A percentile compares a stretch with the other conserved stretches of the same genome.
Conservation (phyloP, 169 alveolate genomes). For the Prorocentrum cordatum region DNA sequence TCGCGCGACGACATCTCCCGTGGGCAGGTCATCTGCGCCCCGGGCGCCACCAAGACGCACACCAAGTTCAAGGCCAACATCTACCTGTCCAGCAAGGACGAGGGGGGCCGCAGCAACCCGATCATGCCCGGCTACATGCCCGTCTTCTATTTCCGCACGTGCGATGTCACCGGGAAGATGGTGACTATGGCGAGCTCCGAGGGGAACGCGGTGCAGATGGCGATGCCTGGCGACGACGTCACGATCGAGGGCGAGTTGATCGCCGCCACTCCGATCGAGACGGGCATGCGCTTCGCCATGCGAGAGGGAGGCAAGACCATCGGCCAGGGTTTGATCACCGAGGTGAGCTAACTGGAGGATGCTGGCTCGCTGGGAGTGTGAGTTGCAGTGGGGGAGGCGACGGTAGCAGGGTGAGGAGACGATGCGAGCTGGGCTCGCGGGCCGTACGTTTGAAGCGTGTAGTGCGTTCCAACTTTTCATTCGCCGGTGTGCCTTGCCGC, state of each 20-base stretch:
- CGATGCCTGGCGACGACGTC: constrained; percentile 75
- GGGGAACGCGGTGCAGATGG: constrained; percentile 58
- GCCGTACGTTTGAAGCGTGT: too few species aligned
- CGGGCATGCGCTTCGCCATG: constrained; percentile 74
- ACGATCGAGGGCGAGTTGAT: constrained; percentile 68
- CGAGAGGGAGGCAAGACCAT: constrained; percentile 73
- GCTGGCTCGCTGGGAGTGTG: too few species aligned
- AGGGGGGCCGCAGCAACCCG: constrained; percentile 86
- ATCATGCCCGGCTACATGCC: constrained; percentile 75
- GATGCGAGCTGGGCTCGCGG: too few species aligned
- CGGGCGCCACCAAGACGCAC: constrained; percentile 81
- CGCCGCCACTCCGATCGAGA: constrained; percentile 62
- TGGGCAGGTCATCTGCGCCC: constrained; percentile 84
- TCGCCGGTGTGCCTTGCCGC: too few species aligned
- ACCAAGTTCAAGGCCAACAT: constrained; percentile 84
- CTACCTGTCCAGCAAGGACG: constrained; percentile 88
- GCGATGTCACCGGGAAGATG: constrained; percentile 73
- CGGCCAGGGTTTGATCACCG: constrained; percentile 41
- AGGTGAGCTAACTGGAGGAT: too few species aligned
- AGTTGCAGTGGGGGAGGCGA: too few species aligned
- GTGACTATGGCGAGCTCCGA: constrained; percentile 67
- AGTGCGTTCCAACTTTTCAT: too few species aligned
- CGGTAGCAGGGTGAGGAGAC: too few species aligned
- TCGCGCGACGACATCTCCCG: constrained; percentile 78
- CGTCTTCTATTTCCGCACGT: constrained; percentile 74